phyloP scores from a whole-genome alignment of 2,329 filamentous ascomycete species.

The Microcyclosporella mali region DNA sequence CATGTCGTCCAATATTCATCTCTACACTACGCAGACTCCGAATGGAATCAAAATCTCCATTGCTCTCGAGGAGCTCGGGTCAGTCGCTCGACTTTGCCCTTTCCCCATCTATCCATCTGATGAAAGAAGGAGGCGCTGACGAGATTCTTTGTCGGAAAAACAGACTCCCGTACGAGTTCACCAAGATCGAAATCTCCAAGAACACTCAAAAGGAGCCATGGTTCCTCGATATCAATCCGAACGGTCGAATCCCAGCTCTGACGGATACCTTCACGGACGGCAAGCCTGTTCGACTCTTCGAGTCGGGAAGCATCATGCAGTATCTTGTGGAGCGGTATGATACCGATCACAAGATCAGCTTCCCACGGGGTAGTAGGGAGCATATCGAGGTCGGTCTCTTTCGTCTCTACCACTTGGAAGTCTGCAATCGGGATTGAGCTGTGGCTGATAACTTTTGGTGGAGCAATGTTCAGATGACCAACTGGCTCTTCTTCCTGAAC shows the following conservation, averaged over 20 bases:
- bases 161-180: slow-evolving; percentile 66
- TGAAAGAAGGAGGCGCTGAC: too few relatives aligned
- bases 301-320: slow-evolving; percentile 76
- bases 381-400: slow-evolving; percentile 49
- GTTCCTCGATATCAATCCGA: slow-evolving; percentile 61
- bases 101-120: too few relatives aligned
- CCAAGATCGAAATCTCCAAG: slow-evolving; percentile 64
- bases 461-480: slow-evolving; percentile 59
- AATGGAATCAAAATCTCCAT: slow-evolving; percentile 91
- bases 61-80: slow-evolving; percentile 72
- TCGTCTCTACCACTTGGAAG: too few relatives aligned
- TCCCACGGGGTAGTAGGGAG: slow-evolving; percentile 64
- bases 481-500: slow-evolving; percentile 67
- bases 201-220: slow-evolving; percentile 78
- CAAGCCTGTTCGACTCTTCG: slow-evolving; percentile 68
- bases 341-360: slow-evolving; percentile 65
- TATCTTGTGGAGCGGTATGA: slow-evolving; percentile 64
- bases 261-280: slow-evolving; percentile 74
- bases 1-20: slow-evolving; percentile 53
- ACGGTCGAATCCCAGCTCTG: slow-evolving; percentile 72
- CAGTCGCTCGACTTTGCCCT: slow-evolving; percentile 4
- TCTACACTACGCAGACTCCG: slow-evolving; percentile 77
- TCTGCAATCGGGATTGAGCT: too few relatives aligned
- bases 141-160: background rate
- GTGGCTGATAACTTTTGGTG: background rate